Evolutionary conservation across 192 early-diverging fungal species (phyloP).

Genomic region (Radiomyces spectabilis): DNA sequence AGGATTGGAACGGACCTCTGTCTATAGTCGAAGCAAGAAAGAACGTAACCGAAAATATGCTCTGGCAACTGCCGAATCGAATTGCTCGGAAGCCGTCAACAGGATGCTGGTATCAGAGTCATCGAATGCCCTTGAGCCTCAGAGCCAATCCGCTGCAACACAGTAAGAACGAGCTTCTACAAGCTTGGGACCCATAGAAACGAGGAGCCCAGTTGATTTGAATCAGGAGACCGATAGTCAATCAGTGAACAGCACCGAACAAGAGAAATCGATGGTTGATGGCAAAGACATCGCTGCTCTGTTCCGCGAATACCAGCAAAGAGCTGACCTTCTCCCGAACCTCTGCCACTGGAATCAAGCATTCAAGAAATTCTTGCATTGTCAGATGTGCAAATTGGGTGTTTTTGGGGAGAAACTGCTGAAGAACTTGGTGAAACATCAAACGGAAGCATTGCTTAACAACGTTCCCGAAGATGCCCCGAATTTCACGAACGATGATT

Average conservation of each 20-base stretch:
- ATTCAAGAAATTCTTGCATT: constrained; percentile 3
- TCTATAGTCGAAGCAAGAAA: too few species aligned
- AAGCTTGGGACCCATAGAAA: background rate
- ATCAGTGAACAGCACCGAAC: background rate
- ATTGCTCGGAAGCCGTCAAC: too few species aligned
- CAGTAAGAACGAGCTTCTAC: too few species aligned
- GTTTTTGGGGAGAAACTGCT: constrained; percentile 5
- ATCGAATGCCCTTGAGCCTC: too few species aligned
- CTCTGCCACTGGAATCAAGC: constrained; percentile 1
- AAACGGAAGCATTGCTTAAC: background rate
- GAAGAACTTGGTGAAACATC: constrained; percentile 5
- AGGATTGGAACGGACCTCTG: too few species aligned
- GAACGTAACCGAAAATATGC: too few species aligned
- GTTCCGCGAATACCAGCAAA: background rate
- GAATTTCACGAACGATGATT: constrained; percentile 6
- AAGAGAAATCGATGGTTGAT: background rate
- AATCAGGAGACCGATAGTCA: background rate
- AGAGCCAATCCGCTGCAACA: too few species aligned
- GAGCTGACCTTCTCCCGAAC: constrained; percentile 1
- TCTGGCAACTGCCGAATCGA: too few species aligned
- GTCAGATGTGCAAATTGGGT: constrained; percentile 1
- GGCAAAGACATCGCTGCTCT: background rate
- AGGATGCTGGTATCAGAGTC: too few species aligned
- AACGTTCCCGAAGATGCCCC: background rate
- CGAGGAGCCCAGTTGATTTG: background rate